phyloP scores from a whole-genome alignment of 257 asterid genomes.

The Buddleja alternifolia region DNA sequence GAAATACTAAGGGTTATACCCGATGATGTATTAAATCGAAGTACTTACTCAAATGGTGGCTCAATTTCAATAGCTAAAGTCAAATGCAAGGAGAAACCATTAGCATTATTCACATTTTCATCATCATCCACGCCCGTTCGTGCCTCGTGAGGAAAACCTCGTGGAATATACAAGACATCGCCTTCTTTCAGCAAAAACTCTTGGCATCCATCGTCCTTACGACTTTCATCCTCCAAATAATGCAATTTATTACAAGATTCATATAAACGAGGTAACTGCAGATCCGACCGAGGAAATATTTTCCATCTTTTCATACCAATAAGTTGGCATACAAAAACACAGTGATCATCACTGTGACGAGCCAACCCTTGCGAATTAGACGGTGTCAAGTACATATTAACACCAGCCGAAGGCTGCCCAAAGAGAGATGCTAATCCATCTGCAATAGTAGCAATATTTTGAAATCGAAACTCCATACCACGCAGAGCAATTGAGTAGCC shows the following conservation, averaged over 20 bases:
- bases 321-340: constrained; percentile 83
- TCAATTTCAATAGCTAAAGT: constrained; percentile 85
- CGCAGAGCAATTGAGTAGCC: constrained; percentile 84
- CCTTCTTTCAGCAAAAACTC: constrained; percentile 71
- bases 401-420: constrained; percentile 90
- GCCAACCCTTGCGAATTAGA: constrained; percentile 79
- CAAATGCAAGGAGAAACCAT: constrained; percentile 73
- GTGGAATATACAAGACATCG: constrained; percentile 76
- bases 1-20: not conserved
- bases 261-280: constrained; percentile 71
- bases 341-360: constrained; percentile 84
- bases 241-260: constrained; percentile 37
- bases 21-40: constrained; percentile 17
- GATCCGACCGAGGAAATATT: constrained; percentile 42
- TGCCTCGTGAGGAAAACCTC: constrained; percentile 87
- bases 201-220: constrained; percentile 33
- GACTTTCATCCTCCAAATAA: constrained; percentile 33
- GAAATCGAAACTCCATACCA: constrained; percentile 71
- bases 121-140: constrained; percentile 42
- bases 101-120: constrained; percentile 23
- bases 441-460: constrained; percentile 60
- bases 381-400: constrained; percentile 84
- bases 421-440: constrained; percentile 67
- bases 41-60: constrained; percentile 84
- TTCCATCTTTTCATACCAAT: constrained; percentile 67